Conservation (phyloP, 2,329 filamentous ascomycete genomes). For the Gnomoniopsis smithogilvyi region DNA sequence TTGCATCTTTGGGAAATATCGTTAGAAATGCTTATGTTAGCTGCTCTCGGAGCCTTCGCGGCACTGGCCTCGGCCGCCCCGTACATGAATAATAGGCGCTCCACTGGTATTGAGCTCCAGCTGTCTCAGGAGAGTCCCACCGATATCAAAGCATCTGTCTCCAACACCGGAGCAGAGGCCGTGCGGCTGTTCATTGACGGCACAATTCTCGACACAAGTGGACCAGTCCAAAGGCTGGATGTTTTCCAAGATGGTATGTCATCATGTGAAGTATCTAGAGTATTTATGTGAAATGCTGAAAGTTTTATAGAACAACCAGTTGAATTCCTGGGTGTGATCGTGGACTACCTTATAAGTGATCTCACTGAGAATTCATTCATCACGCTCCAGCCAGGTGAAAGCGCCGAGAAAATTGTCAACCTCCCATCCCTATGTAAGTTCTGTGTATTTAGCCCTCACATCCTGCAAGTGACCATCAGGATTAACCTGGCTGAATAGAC, state of each 20-base stretch:
- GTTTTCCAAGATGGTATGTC: conserved; percentile 1
- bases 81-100: conserved; percentile 2
- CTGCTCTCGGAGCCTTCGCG: conserved; percentile 1
- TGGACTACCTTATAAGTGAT: conserved; percentile 1
- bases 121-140: conserved; percentile 3
- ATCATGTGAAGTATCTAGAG: too few relatives aligned
- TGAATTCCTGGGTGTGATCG: conserved; percentile 4
- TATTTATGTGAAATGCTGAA: not conserved
- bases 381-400: conserved; percentile 9
- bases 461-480: not conserved
- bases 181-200: conserved; percentile 6
- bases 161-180: conserved; percentile 2
- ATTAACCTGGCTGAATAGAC: not conserved
- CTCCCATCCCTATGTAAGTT: conserved; percentile 7
- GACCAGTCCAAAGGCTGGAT: conserved; percentile 4
- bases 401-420: conserved; percentile 1
- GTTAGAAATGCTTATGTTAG: not conserved
- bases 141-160: conserved; percentile 1
- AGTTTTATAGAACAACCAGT: not conserved
- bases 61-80: conserved; percentile 2
- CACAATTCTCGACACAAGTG: conserved; percentile 5
- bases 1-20: too few relatives aligned
- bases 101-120: not conserved
- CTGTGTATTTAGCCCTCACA: not conserved
- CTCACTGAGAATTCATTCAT: conserved; percentile 3